A percentile compares a stretch with the other conserved stretches of the same genome.
Conservation (phyloP, 2,329 filamentous ascomycete genomes). For the Metarhizium rileyi region DNA sequence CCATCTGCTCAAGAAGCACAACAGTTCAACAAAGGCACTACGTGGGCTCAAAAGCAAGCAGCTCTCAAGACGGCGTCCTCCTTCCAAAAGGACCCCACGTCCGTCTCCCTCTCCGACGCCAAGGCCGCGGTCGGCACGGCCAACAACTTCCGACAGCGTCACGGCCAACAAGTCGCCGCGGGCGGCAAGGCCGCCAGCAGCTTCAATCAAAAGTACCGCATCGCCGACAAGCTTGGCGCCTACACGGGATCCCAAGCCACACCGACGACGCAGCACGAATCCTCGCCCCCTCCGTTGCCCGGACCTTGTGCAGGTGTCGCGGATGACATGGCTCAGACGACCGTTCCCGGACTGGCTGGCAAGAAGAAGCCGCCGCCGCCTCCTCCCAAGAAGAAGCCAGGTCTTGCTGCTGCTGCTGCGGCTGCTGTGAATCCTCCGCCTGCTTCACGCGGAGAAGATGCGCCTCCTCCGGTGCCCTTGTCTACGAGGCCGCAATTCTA, state of each 20-base stretch:
- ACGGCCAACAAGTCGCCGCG: constrained; percentile 56
- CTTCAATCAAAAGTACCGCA: constrained; percentile 52
- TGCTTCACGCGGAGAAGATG: constrained; percentile 20
- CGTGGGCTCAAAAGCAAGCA: constrained; percentile 55
- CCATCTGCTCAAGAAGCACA: constrained; percentile 12
- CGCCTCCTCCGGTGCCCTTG: constrained; percentile 43
- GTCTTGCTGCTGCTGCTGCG: constrained; percentile 18
- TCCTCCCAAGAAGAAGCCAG: constrained; percentile 43
- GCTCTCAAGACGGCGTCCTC: constrained; percentile 50
- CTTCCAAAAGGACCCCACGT: constrained; percentile 51
- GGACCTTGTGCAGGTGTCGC: neutral
- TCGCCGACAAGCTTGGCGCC: constrained; percentile 29
- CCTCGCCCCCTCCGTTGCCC: constrained; percentile 1
- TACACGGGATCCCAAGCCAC: constrained; percentile 13
- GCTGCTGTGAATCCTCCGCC: constrained; percentile 7
- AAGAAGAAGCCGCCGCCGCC: constrained; percentile 48
- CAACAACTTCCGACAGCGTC: constrained; percentile 60
- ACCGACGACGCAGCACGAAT: constrained; percentile 1
- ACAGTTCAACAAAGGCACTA: constrained; percentile 40
- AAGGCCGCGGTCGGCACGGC: constrained; percentile 49
- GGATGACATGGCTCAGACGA: neutral
- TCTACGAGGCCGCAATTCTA: constrained; percentile 39
- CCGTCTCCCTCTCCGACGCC: constrained; percentile 50
- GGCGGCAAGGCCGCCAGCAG: constrained; percentile 48
- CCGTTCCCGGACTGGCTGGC: constrained; percentile 13